phyloP scores from a whole-genome alignment of 371 early-diverging fungal genomes.

The Mucor racemosus region DNA sequence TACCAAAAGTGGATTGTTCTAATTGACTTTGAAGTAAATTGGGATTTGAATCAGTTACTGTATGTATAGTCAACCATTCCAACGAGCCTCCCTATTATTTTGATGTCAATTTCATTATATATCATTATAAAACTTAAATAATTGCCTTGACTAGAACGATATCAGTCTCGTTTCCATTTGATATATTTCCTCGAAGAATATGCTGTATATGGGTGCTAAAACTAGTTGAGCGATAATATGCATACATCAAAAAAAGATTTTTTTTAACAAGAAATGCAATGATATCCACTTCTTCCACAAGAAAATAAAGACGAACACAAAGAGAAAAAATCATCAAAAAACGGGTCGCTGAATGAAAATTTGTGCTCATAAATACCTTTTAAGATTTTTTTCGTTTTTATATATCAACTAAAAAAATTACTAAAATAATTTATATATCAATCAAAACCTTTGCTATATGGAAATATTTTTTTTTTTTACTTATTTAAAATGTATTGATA shows the following conservation, averaged over 20 bases:
- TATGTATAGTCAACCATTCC: slow-evolving; percentile 25
- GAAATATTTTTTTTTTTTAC: too few relatives aligned
- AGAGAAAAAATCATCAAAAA: too few relatives aligned
- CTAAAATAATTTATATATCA: too few relatives aligned
- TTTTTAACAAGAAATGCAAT: too few relatives aligned
- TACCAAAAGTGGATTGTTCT: slow-evolving; percentile 43
- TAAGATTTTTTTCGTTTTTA: too few relatives aligned
- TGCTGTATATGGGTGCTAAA: slow-evolving; percentile 35
- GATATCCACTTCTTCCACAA: too few relatives aligned
- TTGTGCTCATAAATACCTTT: too few relatives aligned
- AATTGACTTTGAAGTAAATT: slow-evolving; percentile 20
- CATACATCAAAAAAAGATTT: slow-evolving; percentile 25
- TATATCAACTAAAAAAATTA: too few relatives aligned
- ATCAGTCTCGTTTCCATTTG: slow-evolving; percentile 17
- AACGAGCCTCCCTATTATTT: slow-evolving; percentile 31
- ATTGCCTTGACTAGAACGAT: slow-evolving; percentile 40
- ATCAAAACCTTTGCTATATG: too few relatives aligned
- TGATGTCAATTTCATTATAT: not conserved
- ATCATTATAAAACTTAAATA: not conserved
- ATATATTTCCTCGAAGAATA: slow-evolving; percentile 34
- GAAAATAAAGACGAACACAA: too few relatives aligned
- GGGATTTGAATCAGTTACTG: slow-evolving; percentile 4
- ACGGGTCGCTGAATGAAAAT: too few relatives aligned
- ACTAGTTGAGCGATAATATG: slow-evolving; percentile 35
- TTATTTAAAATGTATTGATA: too few relatives aligned